These are phyloP conservation scores for Endocalyx cinctus DNA, from an alignment of 2,329 filamentous ascomycete species.

Conservation along the genomic window DNA sequence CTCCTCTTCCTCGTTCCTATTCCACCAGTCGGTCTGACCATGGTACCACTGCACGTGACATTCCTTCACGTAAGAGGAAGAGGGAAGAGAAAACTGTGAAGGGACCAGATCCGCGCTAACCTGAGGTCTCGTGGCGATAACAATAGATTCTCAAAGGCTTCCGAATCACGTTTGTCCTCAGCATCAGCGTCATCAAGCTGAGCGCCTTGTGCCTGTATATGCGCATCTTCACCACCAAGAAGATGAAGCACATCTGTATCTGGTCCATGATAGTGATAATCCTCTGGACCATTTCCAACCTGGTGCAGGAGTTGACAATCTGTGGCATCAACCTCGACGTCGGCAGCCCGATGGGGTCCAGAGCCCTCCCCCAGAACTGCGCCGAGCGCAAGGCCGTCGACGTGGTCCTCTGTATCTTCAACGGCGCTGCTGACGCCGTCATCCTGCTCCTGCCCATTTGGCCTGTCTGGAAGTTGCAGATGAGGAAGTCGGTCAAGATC, in stretches of 20 bases:
- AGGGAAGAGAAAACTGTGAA: not conserved
- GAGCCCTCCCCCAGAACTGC: conserved; percentile 10
- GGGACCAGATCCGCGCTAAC: not conserved
- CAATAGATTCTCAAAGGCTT: conserved; percentile 16
- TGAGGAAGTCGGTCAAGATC: conserved; percentile 35
- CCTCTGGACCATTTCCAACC: conserved; percentile 12
- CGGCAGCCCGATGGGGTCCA: conserved; percentile 20
- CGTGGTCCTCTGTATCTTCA: conserved; percentile 28
- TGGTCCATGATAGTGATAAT: conserved; percentile 19
- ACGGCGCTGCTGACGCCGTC: conserved; percentile 41
- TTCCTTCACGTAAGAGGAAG: not conserved
- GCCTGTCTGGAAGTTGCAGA: conserved; percentile 40
- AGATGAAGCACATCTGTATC: conserved; percentile 1
- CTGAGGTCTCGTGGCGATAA: not conserved
- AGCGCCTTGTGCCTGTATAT: conserved; percentile 31
- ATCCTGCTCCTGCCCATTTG: conserved; percentile 43
- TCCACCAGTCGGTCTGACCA: no score
- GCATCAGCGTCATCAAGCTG: conserved; percentile 28
- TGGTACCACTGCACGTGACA: not conserved
- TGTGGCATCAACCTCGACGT: conserved; percentile 12
- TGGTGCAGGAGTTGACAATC: conserved; percentile 12
- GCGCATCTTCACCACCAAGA: conserved; percentile 21
- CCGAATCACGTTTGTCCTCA: conserved; percentile 27
- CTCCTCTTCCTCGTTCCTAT: no score
- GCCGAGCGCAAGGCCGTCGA: conserved; percentile 27